Evolutionary conservation across 306 rosid genomes (phyloP).

Genomic region (Pterocarpus santalinus): DNA sequence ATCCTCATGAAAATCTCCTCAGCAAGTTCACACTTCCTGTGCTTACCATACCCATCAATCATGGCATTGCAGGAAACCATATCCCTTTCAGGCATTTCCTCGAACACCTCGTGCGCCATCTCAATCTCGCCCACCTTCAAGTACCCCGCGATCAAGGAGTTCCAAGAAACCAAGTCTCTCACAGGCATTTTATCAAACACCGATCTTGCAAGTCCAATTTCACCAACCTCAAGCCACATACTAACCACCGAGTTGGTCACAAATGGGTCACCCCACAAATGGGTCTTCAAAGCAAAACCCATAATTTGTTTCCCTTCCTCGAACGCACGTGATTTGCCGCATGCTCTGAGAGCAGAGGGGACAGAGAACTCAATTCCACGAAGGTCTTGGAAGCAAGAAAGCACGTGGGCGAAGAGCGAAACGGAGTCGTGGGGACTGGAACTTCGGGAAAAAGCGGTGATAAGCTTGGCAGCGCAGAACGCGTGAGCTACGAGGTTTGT

Average conservation of each 20-base stretch:
- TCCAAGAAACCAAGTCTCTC: constrained; percentile 64
- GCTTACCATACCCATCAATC: constrained; percentile 69
- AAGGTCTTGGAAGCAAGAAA: constrained; percentile 47
- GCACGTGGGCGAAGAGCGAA: constrained; percentile 53
- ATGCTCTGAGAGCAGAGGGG: constrained; percentile 61
- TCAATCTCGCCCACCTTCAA: constrained; percentile 54
- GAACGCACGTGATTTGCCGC: constrained; percentile 53
- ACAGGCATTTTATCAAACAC: constrained; percentile 65
- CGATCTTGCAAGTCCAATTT: constrained; percentile 46
- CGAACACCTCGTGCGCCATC: constrained; percentile 50
- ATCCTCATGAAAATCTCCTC: constrained; percentile 54
- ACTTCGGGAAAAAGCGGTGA: constrained; percentile 48
- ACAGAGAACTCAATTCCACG: constrained; percentile 51
- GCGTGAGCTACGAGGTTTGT: constrained; percentile 60
- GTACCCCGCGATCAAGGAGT: constrained; percentile 59
- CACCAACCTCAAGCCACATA: constrained; percentile 57
- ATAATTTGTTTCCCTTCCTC: constrained; percentile 60
- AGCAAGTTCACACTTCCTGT: constrained; percentile 56
- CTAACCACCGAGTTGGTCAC: constrained; percentile 61
- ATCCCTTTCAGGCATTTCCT: constrained; percentile 54
- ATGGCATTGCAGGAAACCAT: constrained; percentile 58
- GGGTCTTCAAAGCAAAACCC: constrained; percentile 57
- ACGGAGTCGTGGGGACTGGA: constrained; percentile 53
- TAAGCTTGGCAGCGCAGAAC: constrained; percentile 47
- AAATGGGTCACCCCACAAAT: constrained; percentile 54